Evolutionary conservation across 352 stramenopile species (phyloP).

Genomic region (Pythium phragmiticola): DNA sequence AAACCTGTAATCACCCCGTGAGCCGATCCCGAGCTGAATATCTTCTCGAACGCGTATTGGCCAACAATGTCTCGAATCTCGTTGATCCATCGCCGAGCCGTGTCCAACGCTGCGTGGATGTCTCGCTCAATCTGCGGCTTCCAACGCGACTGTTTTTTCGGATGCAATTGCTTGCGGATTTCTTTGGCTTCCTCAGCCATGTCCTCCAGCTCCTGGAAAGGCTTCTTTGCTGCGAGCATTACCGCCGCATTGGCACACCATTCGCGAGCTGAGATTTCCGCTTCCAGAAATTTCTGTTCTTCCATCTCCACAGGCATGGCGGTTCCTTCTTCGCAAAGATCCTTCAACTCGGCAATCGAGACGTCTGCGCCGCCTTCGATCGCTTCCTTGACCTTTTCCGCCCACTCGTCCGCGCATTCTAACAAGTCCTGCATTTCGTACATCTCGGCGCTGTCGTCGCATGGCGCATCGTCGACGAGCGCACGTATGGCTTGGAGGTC

Average conservation of each 20-base stretch:
- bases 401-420: constrained; percentile 84
- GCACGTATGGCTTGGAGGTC: constrained; percentile 76
- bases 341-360: constrained; percentile 64
- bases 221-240: constrained; percentile 56
- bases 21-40: constrained; percentile 33
- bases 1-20: constrained; percentile 1
- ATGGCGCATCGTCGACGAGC: constrained; percentile 83
- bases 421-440: constrained; percentile 91
- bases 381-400: constrained; percentile 70
- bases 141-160: constrained; percentile 80
- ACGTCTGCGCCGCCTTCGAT: constrained; percentile 76
- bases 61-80: constrained; percentile 75
- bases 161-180: constrained; percentile 69
- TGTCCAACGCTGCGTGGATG: constrained; percentile 68
- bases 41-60: constrained; percentile 53
- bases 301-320: constrained; percentile 90
- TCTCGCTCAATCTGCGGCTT: constrained; percentile 82
- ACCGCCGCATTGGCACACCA: constrained; percentile 59
- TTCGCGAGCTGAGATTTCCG: constrained; percentile 75
- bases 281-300: constrained; percentile 75
- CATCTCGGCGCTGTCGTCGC: constrained; percentile 81
- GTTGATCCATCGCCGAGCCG: constrained; percentile 69
- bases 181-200: constrained; percentile 57
- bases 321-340: constrained; percentile 73
- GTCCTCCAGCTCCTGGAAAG: constrained; percentile 66